Conservation (phyloP, 148 eudicot genomes). For the Camellia lanceoleosa region DNA sequence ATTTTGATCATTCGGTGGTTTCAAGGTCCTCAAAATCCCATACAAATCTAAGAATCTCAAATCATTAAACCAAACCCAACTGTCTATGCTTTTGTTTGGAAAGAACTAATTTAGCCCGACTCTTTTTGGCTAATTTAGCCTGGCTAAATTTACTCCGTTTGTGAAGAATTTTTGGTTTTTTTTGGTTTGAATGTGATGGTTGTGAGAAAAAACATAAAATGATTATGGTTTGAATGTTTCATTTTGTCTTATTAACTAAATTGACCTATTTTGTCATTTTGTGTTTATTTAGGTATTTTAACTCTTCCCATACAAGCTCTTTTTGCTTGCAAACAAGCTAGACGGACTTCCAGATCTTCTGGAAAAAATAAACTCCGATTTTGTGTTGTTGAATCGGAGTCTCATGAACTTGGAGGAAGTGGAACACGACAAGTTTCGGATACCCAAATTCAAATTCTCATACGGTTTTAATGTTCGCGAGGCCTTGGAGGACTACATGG, state of each 20-base stretch:
- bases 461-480: background rate
- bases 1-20: background rate
- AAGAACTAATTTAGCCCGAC: too few species aligned
- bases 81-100: conserved; percentile 1
- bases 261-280: too few species aligned
- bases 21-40: conserved; percentile 16
- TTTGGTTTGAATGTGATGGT: too few species aligned
- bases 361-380: background rate
- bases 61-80: background rate
- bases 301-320: background rate
- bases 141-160: too few species aligned
- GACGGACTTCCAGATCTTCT: conserved; percentile 22
- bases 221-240: too few species aligned
- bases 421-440: background rate
- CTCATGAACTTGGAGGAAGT: background rate
- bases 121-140: too few species aligned
- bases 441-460: conserved; percentile 23
- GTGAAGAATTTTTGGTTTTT: too few species aligned
- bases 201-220: too few species aligned
- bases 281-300: too few species aligned
- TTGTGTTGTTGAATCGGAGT: background rate
- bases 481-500: conserved; percentile 7
- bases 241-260: too few species aligned
- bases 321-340: conserved; percentile 23
- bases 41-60: background rate